Evolutionary conservation across 768 basidiomycete genomes (phyloP).

Genomic region (Coprinellus aureogranulatus): DNA sequence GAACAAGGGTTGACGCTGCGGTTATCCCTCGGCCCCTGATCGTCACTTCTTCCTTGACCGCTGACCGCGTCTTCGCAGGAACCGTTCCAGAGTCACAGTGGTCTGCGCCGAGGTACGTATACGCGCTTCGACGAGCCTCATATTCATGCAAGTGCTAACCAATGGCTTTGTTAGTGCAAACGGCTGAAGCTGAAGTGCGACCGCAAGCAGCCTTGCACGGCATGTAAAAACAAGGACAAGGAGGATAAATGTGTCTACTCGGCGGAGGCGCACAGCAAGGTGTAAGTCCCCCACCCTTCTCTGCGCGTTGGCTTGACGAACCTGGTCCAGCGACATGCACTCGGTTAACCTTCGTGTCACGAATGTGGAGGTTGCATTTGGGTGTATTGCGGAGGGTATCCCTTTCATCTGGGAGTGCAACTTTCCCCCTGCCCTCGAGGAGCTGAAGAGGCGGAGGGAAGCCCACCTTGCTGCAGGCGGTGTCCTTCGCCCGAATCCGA

Average conservation of each 20-base stretch:
- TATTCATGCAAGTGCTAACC: constrained; percentile 6
- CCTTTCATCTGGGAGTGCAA: constrained; percentile 36
- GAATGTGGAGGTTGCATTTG: constrained; percentile 61
- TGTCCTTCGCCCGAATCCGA: no score
- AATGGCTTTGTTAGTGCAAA: constrained; percentile 64
- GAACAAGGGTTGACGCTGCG: neutral
- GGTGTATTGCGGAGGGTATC: constrained; percentile 44
- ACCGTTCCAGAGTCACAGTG: constrained; percentile 18
- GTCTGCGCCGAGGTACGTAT: constrained; percentile 18
- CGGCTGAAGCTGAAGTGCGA: constrained; percentile 86
- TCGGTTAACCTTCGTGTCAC: constrained; percentile 79
- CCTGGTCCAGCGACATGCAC: constrained; percentile 68
- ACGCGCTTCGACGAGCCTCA: no score
- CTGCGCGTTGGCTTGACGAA: neutral
- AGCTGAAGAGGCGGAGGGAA: constrained; percentile 1
- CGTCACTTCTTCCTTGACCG: neutral
- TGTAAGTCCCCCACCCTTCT: constrained; percentile 43
- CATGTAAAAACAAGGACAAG: constrained; percentile 78
- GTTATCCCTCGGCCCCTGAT: neutral
- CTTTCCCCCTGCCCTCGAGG: constrained; percentile 25
- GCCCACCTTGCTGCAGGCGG: no score
- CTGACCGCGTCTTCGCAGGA: neutral
- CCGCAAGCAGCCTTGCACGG: constrained; percentile 70
- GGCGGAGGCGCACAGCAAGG: constrained; percentile 83
- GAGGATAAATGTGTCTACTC: constrained; percentile 73